Base-by-base conservation (phyloP, 495 filamentous ascomycete genomes). In the Barbatosphaeria neglecta region DNA sequence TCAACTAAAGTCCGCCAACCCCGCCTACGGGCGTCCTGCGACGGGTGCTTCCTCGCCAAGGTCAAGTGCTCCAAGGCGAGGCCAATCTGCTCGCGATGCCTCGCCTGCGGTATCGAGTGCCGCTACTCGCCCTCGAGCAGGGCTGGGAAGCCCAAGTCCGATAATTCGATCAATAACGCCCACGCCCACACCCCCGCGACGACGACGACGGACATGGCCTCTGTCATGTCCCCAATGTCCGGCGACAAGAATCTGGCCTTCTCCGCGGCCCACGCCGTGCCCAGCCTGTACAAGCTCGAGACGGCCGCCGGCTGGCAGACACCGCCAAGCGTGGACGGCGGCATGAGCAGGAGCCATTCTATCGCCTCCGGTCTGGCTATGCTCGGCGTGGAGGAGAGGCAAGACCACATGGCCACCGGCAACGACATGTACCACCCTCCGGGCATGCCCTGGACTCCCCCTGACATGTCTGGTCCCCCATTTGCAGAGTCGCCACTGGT, bases 41-140 rank as follows among this genome's bases (percentile, higher is more conserved):
- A 76, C 51, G 69, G 68, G n/a, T 76, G 73, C 54, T 72, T 74
- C 47, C 55, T 73, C 24, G 72, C 73, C 33, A 76, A 76, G 51
- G 70, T 76, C 58, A 75, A 74, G 49, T 76, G 73, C 55, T 69
- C 67, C 48, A 76, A 75, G 48, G 58, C 57, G 1, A 61, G 67
- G 35, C 72, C 73, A 4, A 56, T 73, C 41, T 76, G 73, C 51
- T 58, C 62, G 19, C 66, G 73, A 17, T 76, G 73, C 47, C 57
- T 75, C 13, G 50, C 62, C 10, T 68, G 60, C 40, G 73, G 73
- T 5, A 62, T 66, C 22, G 56, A 66, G 15, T 76, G 73, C 41
- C 60, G 58, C 1, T 76, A 76, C 46, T 74, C 72, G 11, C 72
- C 72, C 17, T 75, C 73, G 1, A 66, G 65, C 48, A 56, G 71